These are phyloP conservation scores for Tetradesmus obliquus DNA, from an alignment of 139 green algal genomes.

Conservation along the genomic window DNA sequence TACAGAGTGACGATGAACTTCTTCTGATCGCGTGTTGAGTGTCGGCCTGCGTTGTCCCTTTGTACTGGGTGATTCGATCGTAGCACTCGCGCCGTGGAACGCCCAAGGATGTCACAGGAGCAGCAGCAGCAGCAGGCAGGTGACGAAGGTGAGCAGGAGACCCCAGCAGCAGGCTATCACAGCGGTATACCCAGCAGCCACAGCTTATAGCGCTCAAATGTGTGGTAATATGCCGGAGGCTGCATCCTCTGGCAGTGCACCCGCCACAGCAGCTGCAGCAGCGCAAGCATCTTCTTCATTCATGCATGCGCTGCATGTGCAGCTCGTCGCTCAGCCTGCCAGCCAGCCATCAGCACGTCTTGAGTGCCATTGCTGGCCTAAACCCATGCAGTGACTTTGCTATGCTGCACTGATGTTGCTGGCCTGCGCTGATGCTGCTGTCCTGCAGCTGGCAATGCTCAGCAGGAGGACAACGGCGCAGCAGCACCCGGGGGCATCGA, in stretches of 20 bases:
- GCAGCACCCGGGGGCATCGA: neutral
- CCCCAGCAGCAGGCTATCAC: neutral
- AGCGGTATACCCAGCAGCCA: no score
- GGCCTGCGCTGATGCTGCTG: neutral
- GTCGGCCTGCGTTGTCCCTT: no score
- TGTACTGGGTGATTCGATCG: no score
- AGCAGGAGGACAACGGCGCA: neutral
- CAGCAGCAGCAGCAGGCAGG: neutral
- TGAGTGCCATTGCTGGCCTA: neutral
- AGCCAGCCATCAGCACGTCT: neutral
- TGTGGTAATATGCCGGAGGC: no score
- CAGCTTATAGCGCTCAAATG: no score
- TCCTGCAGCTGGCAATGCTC: neutral
- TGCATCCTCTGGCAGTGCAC: neutral
- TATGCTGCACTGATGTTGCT: no score
- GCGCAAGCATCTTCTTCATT: neutral
- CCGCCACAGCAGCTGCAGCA: neutral
- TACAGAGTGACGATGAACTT: no score
- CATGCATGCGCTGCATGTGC: neutral
- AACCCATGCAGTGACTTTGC: neutral
- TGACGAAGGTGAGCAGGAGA: neutral
- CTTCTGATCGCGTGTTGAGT: no score
- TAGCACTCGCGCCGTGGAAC: no score
- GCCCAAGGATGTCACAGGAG: neutral
- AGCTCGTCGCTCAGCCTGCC: neutral